Evolutionary conservation across 805 yeast genomes (phyloP).

Genomic region (Maudiozyma barnettii): DNA sequence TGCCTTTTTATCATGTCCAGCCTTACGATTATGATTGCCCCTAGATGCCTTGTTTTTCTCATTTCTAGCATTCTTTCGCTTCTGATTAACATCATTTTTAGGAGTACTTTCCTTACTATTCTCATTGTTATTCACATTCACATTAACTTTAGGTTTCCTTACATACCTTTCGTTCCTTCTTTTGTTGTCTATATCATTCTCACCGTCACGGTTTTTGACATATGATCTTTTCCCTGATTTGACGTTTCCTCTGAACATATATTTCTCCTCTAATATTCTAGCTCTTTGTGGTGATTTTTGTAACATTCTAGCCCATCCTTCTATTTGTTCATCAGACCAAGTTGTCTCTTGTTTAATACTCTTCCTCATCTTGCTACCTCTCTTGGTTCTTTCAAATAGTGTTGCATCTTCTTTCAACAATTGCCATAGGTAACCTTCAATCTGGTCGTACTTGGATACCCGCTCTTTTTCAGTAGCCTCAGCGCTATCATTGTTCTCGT

Average conservation of each 20-base stretch:
- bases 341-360: conserved; percentile 42
- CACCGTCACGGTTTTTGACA: conserved; percentile 19
- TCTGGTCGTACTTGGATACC: conserved; percentile 31
- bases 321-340: conserved; percentile 88
- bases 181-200: not conserved
- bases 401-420: conserved; percentile 42
- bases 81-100: conserved; percentile 13
- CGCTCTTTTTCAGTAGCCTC: conserved; percentile 10
- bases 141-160: not conserved
- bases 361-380: conserved; percentile 45
- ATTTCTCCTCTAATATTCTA: conserved; percentile 52
- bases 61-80: conserved; percentile 33
- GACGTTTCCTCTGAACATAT: conserved; percentile 38
- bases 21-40: conserved; percentile 59
- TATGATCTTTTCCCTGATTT: conserved; percentile 26
- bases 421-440: conserved; percentile 50
- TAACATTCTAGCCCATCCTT: conserved; percentile 84
- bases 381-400: conserved; percentile 37
- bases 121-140: conserved; percentile 1
- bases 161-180: not conserved
- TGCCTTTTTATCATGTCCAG: conserved; percentile 50
- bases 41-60: conserved; percentile 46
- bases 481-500: conserved; percentile 5
- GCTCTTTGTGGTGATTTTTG: conserved; percentile 54
- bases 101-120: not conserved